Percentiles rank a stretch among this genome's conserved stretches.
These are phyloP conservation scores for Kwoniella shivajii DNA, from an alignment of 1,284 basidiomycete genomes.

Conservation along the genomic window DNA sequence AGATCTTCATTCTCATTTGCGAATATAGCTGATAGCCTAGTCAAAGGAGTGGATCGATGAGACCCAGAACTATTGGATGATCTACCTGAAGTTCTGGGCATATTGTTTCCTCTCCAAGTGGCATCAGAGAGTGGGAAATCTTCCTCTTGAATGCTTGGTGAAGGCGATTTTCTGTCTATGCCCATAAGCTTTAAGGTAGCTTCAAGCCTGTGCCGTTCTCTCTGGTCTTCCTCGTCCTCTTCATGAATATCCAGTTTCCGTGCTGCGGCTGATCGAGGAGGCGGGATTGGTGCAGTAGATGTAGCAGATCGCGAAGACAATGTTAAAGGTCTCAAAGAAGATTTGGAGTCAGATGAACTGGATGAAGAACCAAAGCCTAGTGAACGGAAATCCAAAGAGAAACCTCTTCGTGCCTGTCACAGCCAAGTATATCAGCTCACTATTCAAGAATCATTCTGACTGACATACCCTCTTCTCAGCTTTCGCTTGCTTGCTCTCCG, in stretches of 20 bases:
- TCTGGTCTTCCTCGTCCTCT: conserved; percentile 84
- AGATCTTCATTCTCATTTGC: conserved; percentile 1
- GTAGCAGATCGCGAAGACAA: conserved; percentile 18
- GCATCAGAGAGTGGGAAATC: not conserved
- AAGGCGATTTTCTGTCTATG: conserved; percentile 58
- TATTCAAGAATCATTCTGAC: not conserved
- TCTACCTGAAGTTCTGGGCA: not conserved
- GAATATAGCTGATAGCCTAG: conserved; percentile 13
- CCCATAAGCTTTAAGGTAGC: conserved; percentile 92
- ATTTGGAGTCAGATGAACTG: conserved; percentile 21
- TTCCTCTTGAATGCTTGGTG: conserved; percentile 9
- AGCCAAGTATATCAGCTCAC: not conserved
- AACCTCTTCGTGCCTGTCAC: conserved; percentile 41
- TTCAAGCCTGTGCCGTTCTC: conserved; percentile 77
- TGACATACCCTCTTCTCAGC: conserved; percentile 34
- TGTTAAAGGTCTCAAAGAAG: conserved; percentile 37
- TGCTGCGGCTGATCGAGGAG: conserved; percentile 13
- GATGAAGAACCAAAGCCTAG: conserved; percentile 42
- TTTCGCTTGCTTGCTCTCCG: conserved; percentile 13
- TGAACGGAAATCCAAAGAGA: conserved; percentile 52
- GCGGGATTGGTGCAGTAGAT: conserved; percentile 2
- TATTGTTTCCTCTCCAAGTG: too few relatives aligned
- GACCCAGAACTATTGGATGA: not conserved
- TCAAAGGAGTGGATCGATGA: conserved; percentile 9
- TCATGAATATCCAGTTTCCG: conserved; percentile 61